These are phyloP conservation scores for Calonectria fujianensis DNA, from an alignment of 2,329 filamentous ascomycete species.

Conservation along the genomic window DNA sequence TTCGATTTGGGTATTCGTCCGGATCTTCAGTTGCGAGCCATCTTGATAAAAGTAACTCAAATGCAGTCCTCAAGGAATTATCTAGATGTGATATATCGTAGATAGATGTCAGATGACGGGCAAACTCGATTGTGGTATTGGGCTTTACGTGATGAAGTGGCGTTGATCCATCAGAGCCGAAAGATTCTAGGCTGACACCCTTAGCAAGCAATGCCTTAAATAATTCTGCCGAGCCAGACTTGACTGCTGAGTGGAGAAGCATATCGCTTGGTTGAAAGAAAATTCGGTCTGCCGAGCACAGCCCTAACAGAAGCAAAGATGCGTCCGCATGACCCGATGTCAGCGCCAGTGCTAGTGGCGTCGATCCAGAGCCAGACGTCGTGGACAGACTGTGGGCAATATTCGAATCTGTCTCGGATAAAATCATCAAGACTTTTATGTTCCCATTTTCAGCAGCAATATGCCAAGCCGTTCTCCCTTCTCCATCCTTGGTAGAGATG, in stretches of 20 bases:
- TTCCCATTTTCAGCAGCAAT: too few species aligned
- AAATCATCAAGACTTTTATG: too few species aligned
- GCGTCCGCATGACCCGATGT: background rate
- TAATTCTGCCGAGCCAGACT: background rate
- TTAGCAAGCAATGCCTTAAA: slow-evolving; percentile 15
- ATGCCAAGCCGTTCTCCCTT: too few species aligned
- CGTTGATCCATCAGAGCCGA: background rate
- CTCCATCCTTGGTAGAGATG: too few species aligned
- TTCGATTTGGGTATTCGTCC: background rate
- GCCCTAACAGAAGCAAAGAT: background rate
- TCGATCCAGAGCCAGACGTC: background rate
- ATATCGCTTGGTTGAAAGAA: slow-evolving; percentile 4
- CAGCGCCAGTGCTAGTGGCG: background rate
- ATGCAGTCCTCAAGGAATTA: background rate
- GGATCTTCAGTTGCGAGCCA: background rate
- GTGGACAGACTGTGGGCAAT: background rate
- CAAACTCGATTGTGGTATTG: background rate
- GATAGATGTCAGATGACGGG: background rate
- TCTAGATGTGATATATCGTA: slow-evolving; percentile 17
- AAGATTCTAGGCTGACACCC: background rate
- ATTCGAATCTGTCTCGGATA: background rate
- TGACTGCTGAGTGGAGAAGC: slow-evolving; percentile 5
- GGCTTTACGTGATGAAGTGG: slow-evolving; percentile 6
- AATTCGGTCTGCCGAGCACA: background rate
- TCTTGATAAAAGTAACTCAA: background rate